These are phyloP conservation scores for Pseudoneurospora amorphoporcata DNA, from an alignment of 495 filamentous ascomycete genomes.

Conservation along the genomic window DNA sequence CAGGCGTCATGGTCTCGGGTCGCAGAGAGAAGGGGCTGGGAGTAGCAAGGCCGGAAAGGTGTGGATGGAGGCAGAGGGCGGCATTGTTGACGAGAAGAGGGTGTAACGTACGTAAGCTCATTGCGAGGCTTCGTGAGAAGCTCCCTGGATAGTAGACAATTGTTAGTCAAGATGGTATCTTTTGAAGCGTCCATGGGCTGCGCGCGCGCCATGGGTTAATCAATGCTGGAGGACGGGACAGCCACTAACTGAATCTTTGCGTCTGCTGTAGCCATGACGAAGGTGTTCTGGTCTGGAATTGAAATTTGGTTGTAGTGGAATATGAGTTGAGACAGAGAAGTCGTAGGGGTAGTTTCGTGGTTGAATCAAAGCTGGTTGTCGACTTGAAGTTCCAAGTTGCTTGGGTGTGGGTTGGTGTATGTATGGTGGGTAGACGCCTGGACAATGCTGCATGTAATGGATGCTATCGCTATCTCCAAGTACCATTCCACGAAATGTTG, in stretches of 20 bases:
- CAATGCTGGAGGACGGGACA: not conserved
- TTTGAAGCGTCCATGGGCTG: not conserved
- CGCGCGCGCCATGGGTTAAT: not conserved
- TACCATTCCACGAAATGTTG: not conserved
- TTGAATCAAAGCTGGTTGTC: not conserved
- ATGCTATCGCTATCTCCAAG: not conserved
- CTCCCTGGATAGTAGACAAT: constrained; percentile 41
- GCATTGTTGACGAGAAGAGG: not conserved
- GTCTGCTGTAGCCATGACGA: not conserved
- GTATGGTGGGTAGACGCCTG: not conserved
- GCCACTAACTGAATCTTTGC: not conserved
- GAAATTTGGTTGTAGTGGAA: not conserved
- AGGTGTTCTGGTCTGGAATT: not conserved
- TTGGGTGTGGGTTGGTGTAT: not conserved
- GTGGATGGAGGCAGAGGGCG: not conserved
- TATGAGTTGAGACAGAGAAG: not conserved
- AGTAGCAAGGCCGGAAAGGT: not conserved
- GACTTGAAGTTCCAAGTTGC: not conserved
- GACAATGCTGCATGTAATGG: not conserved
- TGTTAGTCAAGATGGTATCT: not conserved
- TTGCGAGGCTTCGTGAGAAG: constrained; percentile 68
- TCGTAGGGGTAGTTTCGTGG: not conserved
- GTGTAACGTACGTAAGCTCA: constrained; percentile 65
- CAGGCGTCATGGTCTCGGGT: not conserved
- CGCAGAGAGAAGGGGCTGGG: not conserved